These are phyloP conservation scores for Micractinium sp. DNA, from an alignment of 139 green algal species.

Conservation along the genomic window DNA sequence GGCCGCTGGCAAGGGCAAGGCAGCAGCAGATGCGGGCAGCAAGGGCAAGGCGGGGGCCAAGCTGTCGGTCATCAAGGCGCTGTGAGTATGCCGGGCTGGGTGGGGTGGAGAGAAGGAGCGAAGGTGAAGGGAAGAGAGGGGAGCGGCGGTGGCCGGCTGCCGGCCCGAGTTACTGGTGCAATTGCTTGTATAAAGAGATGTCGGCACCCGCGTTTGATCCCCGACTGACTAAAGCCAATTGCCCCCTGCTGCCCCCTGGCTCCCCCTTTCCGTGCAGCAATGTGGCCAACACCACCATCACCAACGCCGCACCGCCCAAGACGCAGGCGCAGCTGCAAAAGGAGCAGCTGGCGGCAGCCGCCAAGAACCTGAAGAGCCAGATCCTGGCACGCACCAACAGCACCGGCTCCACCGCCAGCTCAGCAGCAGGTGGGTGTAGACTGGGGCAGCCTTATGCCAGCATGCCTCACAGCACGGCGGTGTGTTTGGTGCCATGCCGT, in stretches of 20 bases:
- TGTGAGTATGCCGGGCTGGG: not conserved
- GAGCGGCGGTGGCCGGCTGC: not conserved
- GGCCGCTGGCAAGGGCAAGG: not conserved
- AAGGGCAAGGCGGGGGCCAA: slow-evolving; percentile 8
- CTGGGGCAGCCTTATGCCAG: not conserved
- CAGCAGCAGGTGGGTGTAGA: not conserved
- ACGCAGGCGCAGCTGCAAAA: slow-evolving; percentile 25
- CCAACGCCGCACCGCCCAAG: slow-evolving; percentile 25
- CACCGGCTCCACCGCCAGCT: not conserved
- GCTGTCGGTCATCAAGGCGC: slow-evolving; percentile 17
- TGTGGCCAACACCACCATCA: slow-evolving; percentile 32
- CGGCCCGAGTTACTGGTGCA: not conserved
- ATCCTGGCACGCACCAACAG: slow-evolving; percentile 23
- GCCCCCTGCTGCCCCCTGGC: not conserved
- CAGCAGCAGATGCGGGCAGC: not conserved
- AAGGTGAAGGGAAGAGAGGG: not conserved
- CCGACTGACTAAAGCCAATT: no score
- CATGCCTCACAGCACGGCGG: not conserved
- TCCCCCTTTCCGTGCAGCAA: slow-evolving; percentile 13
- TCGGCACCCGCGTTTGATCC: not conserved
- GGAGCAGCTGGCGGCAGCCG: slow-evolving; percentile 29
- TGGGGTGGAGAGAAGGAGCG: not conserved
- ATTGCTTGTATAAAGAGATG: not conserved
- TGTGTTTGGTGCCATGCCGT: not conserved
- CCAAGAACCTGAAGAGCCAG: slow-evolving; percentile 34